Conservation (phyloP, 2,329 filamentous ascomycete species). For the Cordyceps tenuipes region DNA sequence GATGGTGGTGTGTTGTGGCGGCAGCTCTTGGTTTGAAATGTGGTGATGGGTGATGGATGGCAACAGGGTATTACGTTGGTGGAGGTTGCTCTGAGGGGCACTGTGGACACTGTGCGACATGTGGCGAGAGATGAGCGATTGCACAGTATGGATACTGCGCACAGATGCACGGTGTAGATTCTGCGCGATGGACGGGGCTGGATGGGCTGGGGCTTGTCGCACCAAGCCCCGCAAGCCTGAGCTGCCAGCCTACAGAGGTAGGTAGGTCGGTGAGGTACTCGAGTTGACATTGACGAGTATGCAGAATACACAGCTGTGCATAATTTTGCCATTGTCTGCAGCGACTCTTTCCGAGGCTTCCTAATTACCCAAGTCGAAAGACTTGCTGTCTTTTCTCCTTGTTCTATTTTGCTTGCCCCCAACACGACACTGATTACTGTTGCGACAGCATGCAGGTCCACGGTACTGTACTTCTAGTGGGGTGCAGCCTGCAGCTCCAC, state of each 20-base stretch:
- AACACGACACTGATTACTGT: not conserved
- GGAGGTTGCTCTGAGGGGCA: not conserved
- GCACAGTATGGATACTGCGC: not conserved
- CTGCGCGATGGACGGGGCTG: slow-evolving; percentile 2
- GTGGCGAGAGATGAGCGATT: rapidly evolving
- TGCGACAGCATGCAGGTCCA: not conserved
- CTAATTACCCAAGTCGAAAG: not conserved
- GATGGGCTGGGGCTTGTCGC: not conserved
- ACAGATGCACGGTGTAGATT: slow-evolving; percentile 3
- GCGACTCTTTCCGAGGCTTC: not conserved
- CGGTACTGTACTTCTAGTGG: not conserved
- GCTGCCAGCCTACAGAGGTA: too few species aligned
- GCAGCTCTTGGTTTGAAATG: not conserved
- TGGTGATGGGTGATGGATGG: not conserved
- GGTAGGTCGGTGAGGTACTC: too few species aligned
- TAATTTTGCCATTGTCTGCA: not conserved
- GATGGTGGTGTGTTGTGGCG: not conserved
- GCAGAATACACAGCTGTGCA: not conserved
- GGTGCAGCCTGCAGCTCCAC: not conserved
- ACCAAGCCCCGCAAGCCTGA: not conserved
- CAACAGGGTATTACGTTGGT: not conserved
- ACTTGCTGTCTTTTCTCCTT: not conserved
- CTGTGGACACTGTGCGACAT: not conserved
- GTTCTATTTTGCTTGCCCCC: not conserved
- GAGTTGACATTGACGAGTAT: too few species aligned